Evolutionary conservation across 2,329 filamentous ascomycete species (phyloP).

Genomic region (Trichoderma sp.): DNA sequence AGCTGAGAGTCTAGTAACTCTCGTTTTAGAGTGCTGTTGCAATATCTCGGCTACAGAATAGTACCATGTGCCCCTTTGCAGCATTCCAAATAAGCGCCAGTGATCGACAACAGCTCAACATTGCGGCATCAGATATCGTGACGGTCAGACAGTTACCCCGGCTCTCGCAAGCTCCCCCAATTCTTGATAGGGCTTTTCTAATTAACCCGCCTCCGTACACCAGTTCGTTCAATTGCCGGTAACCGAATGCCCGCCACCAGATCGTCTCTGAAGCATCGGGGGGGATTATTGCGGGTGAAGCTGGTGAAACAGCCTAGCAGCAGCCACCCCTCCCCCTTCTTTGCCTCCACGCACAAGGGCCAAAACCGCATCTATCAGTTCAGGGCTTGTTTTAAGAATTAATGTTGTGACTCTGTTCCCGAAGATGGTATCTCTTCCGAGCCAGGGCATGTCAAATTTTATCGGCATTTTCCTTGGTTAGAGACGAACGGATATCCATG

Average conservation of each 20-base stretch:
- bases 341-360: neutral
- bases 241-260: neutral
- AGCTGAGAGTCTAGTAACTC: neutral
- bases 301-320: conserved; percentile 4
- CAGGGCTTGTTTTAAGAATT: conserved; percentile 1
- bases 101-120: neutral
- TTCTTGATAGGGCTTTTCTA: neutral
- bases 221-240: neutral
- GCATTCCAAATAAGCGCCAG: neutral
- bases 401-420: conserved; percentile 4
- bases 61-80: neutral
- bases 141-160: conserved; percentile 16
- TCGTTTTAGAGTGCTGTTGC: neutral
- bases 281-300: conserved; percentile 5
- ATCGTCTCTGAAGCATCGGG: conserved; percentile 3
- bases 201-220: conserved; percentile 5
- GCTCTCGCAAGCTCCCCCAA: neutral
- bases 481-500: neutral
- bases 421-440: neutral
- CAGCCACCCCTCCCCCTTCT: neutral
- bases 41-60: neutral
- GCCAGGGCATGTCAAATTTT: neutral
- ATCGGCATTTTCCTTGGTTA: neutral
- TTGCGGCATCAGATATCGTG: neutral
- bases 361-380: neutral